Base-by-base conservation (phyloP, 1,284 basidiomycete genomes). In the Cryptococcus sp. region DNA sequence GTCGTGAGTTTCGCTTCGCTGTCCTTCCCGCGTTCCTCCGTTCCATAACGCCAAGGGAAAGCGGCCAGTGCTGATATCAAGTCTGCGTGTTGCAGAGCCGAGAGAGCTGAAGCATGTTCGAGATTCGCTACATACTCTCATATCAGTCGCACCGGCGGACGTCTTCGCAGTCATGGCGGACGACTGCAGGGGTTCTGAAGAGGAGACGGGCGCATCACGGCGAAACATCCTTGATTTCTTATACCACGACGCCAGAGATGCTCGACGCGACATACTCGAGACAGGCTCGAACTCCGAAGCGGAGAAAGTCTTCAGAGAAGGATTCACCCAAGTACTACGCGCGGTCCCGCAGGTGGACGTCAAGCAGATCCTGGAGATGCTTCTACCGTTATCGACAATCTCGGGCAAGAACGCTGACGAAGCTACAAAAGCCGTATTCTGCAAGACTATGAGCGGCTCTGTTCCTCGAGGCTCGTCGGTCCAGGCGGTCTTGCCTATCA, bases 151-250 rank as follows among this genome's bases (percentile, higher is more conserved):
- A 1, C 63, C 69, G 3, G 11, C 45, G n/a, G 65, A 68, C 17
- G 68, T 68, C 20, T 60, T 71, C 53, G 43, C 50, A 19, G 66
- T 68, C 27, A 66, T 71, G 63, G 62, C 62, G 5, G 71, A 71
- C 47, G 67, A 70, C 50, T 68, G 65, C 52, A 50, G 50, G 27
- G 59, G 57, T 3, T 56, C 61, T 16, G 68, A 69, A 42, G 62
- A 65, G 22, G 68, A 72, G 17, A 67, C 65, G 0, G 68, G 68
- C 20, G 67, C 65, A n/a, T 67, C 70, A 2, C 45, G 68, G 25
- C 54, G 57, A 5, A 72, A 70, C 23, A 66, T 70, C 49, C 47
- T 72, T 39, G 54, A 68, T 17, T 72, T 66, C 57, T 49, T 70
- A 10, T 16, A 52, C 13, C 20, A 57, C n/a, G 52, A 66, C n/a